A percentile compares a stretch with the other conserved stretches of the same genome.
These are phyloP conservation scores for Prunus davidiana DNA, from an alignment of 306 rosid species.

Conservation along the genomic window DNA sequence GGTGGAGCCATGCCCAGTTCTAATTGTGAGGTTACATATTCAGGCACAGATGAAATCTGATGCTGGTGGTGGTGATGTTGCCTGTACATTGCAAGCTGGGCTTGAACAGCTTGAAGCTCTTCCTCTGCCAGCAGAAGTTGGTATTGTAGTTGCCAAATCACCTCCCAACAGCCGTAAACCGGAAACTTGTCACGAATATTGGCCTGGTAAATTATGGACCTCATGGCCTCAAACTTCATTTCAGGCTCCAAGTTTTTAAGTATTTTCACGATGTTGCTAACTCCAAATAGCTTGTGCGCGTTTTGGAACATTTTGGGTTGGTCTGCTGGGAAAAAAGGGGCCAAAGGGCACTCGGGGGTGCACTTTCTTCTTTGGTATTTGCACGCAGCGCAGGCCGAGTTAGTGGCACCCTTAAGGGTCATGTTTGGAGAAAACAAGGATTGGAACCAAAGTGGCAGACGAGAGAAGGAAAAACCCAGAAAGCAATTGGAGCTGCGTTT, in stretches of 20 bases:
- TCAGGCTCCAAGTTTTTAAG: conserved; percentile 38
- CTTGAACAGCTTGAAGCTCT: conserved; percentile 53
- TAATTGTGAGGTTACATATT: conserved; percentile 45
- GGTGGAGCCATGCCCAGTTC: conserved; percentile 62
- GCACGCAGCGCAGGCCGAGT: conserved; percentile 81
- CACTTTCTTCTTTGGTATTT: conserved; percentile 66
- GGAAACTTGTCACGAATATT: conserved; percentile 53
- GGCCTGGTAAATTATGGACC: conserved; percentile 59
- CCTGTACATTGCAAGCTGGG: conserved; percentile 51
- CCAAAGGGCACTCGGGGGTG: conserved; percentile 57
- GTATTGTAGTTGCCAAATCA: conserved; percentile 42
- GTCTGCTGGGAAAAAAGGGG: conserved; percentile 73
- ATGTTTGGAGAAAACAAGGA: conserved; percentile 10
- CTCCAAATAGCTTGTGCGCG: conserved; percentile 75
- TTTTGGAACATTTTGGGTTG: conserved; percentile 59
- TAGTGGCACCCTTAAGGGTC: conserved; percentile 69
- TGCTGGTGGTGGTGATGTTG: conserved; percentile 39
- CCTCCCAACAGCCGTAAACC: conserved; percentile 60
- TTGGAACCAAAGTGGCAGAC: not conserved
- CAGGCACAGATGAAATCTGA: conserved; percentile 28
- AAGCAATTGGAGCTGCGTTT: not conserved
- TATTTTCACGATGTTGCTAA: conserved; percentile 57
- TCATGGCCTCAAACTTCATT: conserved; percentile 54
- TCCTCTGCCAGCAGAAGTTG: conserved; percentile 45
- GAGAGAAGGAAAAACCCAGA: not conserved